Base-by-base conservation (phyloP, 352 stramenopile genomes). In the Thalassiosira gravida region DNA sequence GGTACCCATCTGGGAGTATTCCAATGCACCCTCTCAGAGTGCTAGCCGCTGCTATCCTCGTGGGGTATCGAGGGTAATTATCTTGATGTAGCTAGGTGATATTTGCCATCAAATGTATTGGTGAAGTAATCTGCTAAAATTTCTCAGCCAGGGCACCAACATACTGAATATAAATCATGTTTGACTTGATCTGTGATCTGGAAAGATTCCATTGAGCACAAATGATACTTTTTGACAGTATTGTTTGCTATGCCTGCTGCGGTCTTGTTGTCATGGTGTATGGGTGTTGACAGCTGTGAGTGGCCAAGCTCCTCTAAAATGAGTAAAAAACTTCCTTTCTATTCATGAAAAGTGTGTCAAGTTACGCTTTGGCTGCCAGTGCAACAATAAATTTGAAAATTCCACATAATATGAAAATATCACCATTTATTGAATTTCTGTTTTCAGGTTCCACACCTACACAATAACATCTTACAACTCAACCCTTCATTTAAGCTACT, bases 301-400 rank as follows among this genome's bases (percentile, higher is more conserved):
- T 58, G 7, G 7, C 25, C 25, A 5, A 58, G 2, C 24, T 58
- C 49, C 27, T 58, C 7, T 3, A 58, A 20, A 29, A 16, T 58
- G 3, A 58, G 7, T 35, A 13, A n/a, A n/a, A 58, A 29, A 13
- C 49, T 58, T 58, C 49, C 27, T 35, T 58, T 29, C 20, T n/a
- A 29, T 58, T 58, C 3, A 58, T 16, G 49, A 58, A 58, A 29
- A 58, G 18, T 16, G 49, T 20, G 22, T 1, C 49, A 5, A 58
- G 14, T 29, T 58, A 13, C 6, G 49, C 49, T 29, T 58, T 3
- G 2, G 18, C 18, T 58, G 49, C 49, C 7, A 20, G 27, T 29
- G 49, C 18, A 8, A 29, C 49, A 29, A 58, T 58, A 20, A 3
- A 16, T 24, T 58, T 58, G 18, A 58, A 24, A 24, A 58, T 58